Conservation (phyloP, 768 basidiomycete genomes). For the Lentinula lateritia region DNA sequence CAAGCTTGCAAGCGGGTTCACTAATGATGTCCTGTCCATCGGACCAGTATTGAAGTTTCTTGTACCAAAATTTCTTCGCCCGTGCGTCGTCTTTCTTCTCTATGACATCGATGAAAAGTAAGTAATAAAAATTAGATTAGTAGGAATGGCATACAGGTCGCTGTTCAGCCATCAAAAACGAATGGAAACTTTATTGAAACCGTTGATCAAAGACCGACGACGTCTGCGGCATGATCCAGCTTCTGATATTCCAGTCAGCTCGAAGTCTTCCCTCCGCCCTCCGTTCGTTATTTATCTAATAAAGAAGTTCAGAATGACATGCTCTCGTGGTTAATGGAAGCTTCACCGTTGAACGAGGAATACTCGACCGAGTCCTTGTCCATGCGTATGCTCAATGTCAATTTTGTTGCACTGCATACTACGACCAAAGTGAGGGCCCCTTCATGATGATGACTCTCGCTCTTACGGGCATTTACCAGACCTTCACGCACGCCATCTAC, state of each 20-base stretch:
- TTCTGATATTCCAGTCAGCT: not conserved
- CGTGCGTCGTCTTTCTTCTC: conserved; percentile 3
- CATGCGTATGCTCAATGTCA: conserved; percentile 19
- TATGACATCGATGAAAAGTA: not conserved
- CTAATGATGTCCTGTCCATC: conserved; percentile 22
- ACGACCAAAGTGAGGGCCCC: conserved; percentile 26
- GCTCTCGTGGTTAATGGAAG: conserved; percentile 35
- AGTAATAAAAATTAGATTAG: conserved; percentile 12
- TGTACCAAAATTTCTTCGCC: conserved; percentile 23
- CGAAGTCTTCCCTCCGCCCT: not conserved
- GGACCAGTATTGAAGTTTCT: conserved; percentile 26
- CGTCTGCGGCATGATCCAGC: not conserved
- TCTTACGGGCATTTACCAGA: conserved; percentile 21
- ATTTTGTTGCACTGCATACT: conserved; percentile 20
- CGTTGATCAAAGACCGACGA: conserved; percentile 24
- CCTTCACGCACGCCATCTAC: conserved; percentile 27
- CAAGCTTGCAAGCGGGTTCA: conserved; percentile 21
- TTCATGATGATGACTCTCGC: conserved; percentile 28
- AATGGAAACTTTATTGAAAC: conserved; percentile 15
- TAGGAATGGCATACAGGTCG: conserved; percentile 9
- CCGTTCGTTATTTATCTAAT: not conserved
- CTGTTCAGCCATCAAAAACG: conserved; percentile 9
- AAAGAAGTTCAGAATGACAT: conserved; percentile 22
- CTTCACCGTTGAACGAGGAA: conserved; percentile 20
- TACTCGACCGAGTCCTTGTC: conserved; percentile 16